phyloP scores from a whole-genome alignment of 2,329 filamentous ascomycete genomes.

The Ophiostoma piceae region DNA sequence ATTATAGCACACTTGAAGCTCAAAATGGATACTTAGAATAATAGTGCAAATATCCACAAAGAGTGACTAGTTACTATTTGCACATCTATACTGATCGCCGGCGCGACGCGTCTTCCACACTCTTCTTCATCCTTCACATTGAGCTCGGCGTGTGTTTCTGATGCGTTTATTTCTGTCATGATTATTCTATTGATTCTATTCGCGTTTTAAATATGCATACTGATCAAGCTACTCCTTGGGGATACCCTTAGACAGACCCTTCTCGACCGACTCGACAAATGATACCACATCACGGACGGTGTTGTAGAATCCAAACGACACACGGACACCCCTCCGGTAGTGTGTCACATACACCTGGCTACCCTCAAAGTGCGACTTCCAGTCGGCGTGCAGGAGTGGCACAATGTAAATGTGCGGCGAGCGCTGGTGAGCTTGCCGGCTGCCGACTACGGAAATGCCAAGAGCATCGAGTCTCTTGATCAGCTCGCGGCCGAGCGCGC shows the following conservation, averaged over 20 bases:
- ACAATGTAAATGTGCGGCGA: slow-evolving; percentile 6
- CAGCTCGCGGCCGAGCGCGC: background rate
- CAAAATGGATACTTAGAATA: background rate
- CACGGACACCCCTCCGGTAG: background rate
- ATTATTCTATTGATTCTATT: background rate
- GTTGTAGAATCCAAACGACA: slow-evolving; percentile 2
- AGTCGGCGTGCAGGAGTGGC: background rate
- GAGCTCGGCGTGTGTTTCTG: background rate
- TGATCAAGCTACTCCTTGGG: background rate
- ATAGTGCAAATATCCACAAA: too few relatives aligned
- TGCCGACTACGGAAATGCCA: background rate
- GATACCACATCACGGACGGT: background rate
- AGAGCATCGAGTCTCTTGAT: slow-evolving; percentile 1
- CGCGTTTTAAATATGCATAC: background rate
- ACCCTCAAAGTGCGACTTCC: background rate
- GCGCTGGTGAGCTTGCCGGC: slow-evolving; percentile 6
- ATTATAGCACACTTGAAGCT: too few relatives aligned
- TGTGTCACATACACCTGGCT: background rate
- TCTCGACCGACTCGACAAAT: background rate
- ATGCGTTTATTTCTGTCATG: background rate
- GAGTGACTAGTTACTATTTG: background rate
- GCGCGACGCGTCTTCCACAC: background rate
- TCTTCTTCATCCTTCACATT: background rate
- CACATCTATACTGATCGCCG: background rate
- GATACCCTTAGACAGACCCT: background rate